Conservation (phyloP, 148 eudicot genomes). For the Fallopia convolvulus region DNA sequence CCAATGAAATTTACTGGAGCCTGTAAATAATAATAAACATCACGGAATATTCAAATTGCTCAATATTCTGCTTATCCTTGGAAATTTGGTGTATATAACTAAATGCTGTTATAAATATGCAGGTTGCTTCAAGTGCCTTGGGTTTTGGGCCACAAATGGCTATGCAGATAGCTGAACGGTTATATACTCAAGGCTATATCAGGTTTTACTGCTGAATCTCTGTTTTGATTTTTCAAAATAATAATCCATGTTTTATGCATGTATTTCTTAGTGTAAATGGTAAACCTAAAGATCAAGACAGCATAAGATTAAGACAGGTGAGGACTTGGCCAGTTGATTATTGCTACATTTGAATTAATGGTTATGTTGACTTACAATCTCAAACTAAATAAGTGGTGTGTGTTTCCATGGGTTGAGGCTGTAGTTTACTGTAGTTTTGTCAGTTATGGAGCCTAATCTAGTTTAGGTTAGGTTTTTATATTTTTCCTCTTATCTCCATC, state of each 20-base stretch:
- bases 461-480: neutral
- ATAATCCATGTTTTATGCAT: neutral
- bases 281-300: neutral
- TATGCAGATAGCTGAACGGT: conserved; percentile 92
- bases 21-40: neutral
- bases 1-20: neutral
- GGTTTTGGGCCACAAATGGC: conserved; percentile 89
- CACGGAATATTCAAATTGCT: neutral
- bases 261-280: neutral
- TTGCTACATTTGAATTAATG: neutral
- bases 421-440: neutral
- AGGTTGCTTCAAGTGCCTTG: conserved; percentile 96
- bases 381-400: neutral
- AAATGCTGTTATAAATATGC: conserved; percentile 15
- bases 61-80: neutral
- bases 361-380: neutral
- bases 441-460: neutral
- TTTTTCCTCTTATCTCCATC: neutral
- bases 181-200: conserved; percentile 95
- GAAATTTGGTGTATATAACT: neutral
- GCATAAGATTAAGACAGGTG: neutral
- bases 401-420: neutral
- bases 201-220: conserved; percentile 37
- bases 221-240: neutral
- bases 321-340: neutral